Evolutionary conservation across 2,329 filamentous ascomycete species (phyloP), one percentile per base, ranked within the genome.

Genomic region (Microdochium nivale): DNA sequence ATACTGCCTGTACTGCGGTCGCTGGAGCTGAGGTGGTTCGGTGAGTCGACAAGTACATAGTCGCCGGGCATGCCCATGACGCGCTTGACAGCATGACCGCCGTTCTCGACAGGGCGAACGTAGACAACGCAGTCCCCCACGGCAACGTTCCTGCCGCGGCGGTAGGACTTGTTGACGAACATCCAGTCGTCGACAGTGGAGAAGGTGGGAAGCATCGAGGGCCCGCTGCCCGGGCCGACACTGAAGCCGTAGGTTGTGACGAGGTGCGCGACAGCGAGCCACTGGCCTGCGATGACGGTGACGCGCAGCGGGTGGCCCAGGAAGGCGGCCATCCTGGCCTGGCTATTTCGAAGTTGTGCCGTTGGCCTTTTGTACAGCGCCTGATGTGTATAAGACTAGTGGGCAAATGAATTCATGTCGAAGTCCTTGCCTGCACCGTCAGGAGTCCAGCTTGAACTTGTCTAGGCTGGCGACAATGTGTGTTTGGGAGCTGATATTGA

Each of bases 201-300:
- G 54, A 96, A 83, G 0, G 90, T 96, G 8, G 92, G 92, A 49
- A 94, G 79, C 94, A 97, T 97, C 19, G 87, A 92, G 3, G 90
- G 83, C 2, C 92, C 92, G 25, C 75, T 74, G 16, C 83, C 83
- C 3, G 74, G 68, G 21, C 78, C 77, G 57, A 85, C 61, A 56
- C 75, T 75, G 69, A 82, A 80, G 60, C 81, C 72, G 69, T 94
- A 84, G 44, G 81, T 77, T 62, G 65, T 68, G 53, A 76, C 63
- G n/a, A 82, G 64, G 63, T 84, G 80, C 25, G 65, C 62, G 44
- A 75, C 60, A 49, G 73, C 70, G 37, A 77, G 61, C 51, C 70
- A 69, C 59, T 81, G 75, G 55, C 74, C 58, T 19, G 73, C 70
- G 54, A 71, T 67, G 55, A 77, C 60, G 47, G 71, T 56, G 50